Base-by-base conservation (phyloP, 1,139 yeast genomes). In the Sugiyamaella novakii region DNA sequence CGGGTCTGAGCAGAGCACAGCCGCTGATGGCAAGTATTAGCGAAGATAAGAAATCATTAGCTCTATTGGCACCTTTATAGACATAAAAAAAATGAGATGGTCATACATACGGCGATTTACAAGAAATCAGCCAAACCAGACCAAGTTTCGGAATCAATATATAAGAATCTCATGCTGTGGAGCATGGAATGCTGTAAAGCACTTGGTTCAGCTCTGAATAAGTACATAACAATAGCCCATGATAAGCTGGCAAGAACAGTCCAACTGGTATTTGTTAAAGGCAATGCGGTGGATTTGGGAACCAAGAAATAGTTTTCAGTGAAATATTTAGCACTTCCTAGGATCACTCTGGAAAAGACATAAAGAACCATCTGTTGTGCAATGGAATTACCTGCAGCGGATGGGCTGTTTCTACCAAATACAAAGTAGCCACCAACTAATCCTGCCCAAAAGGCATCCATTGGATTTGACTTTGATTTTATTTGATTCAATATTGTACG, bases 161-260 rank as follows among this genome's bases (percentile, higher is more conserved):
- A 85, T 39, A 85, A 79, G 61, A 81, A 84, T 46, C 81, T 80
- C 87, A 86, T 81, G 48, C 87, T 79, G 56, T 80, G 81, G 58
- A 84, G 75, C 73, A 86, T 72, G 3, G 87, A 79, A 51, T 78
- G 75, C 61, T 85, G 92, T 49, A 86, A 72, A 59, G 78, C 77
- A 46, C 75, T 76, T 5, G 86, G 84, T 55, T 84, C 84, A 54
- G 72, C 72, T 54, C 83, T 78, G 66, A 83, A 85, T 48, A 86
- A 73, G 59, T 78, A 74, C 92, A 86, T 84, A 43, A 85, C 87
- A 44, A 79, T 65, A 0, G 83, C 94, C 95, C 95, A 86, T 7
- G 83, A 74, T 5, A 81, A 54, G n/a, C 84, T 79, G 1, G 91
- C 84, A 63, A 83, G 80, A 47, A 77, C 66, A 42, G 80, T 74